A percentile compares a stretch with the other conserved stretches of the same genome.
Conservation (phyloP, 257 asterid species). For the Capsicum baccatum region DNA sequence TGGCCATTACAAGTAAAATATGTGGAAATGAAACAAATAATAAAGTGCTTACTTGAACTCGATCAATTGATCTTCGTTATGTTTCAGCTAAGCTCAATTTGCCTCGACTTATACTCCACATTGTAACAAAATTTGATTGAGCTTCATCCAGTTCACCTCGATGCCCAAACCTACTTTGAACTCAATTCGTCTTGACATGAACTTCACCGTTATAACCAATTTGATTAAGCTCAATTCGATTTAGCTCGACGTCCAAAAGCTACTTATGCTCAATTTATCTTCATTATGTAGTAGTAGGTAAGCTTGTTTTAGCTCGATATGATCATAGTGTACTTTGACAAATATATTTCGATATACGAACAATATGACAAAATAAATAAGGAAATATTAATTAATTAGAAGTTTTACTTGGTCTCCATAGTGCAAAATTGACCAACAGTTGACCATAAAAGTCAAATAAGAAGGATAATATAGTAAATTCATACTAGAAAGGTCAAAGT, state of each 20-base stretch:
- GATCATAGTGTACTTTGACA: not conserved
- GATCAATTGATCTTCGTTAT: no score
- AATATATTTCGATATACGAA: not conserved
- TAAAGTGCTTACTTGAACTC: no score
- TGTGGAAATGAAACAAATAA: no score
- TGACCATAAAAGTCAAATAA: not conserved
- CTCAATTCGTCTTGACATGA: not conserved
- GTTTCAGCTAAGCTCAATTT: no score
- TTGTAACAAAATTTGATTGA: no score
- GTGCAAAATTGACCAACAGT: not conserved
- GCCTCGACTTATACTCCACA: no score
- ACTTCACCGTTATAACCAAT: no score
- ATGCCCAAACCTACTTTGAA: no score
- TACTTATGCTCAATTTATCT: not conserved
- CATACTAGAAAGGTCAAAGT: not conserved
- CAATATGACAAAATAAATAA: not conserved
- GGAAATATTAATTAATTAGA: not conserved
- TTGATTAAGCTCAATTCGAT: not conserved
- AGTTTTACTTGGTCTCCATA: constrained; percentile 8
- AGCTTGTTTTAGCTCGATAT: no score
- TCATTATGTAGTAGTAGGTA: no score
- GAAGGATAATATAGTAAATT: not conserved
- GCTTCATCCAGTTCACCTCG: no score
- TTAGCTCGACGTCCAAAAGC: not conserved
- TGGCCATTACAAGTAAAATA: no score